Conservation (phyloP, 2,329 filamentous ascomycete genomes). For the Epichloe aotearoae region DNA sequence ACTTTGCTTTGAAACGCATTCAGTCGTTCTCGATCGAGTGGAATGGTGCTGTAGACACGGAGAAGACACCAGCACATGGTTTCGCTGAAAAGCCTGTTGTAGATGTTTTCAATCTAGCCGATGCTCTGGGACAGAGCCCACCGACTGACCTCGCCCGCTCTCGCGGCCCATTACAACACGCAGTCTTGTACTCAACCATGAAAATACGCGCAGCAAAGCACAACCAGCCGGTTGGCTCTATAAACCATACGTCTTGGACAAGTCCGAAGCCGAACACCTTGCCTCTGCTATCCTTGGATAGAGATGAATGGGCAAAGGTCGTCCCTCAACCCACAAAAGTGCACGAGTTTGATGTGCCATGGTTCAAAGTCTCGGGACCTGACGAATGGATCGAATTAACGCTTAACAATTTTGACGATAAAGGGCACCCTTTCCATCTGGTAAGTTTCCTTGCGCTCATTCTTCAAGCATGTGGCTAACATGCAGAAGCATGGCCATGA, state of each 20-base stretch:
- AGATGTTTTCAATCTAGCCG: constrained; percentile 1
- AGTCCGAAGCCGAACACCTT: constrained; percentile 1
- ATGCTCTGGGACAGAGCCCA: not conserved
- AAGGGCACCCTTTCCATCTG: constrained; percentile 35
- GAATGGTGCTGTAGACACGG: not conserved
- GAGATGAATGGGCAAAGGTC: constrained; percentile 6
- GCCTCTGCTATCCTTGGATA: constrained; percentile 9
- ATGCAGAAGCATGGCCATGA: constrained; percentile 10
- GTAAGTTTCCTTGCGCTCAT: constrained; percentile 12
- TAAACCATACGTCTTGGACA: constrained; percentile 12
- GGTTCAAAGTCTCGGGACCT: constrained; percentile 6
- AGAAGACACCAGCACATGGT: not conserved
- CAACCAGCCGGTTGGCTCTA: constrained; percentile 11
- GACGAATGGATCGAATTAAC: constrained; percentile 32
- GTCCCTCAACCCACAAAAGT: constrained; percentile 8
- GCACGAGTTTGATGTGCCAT: constrained; percentile 8
- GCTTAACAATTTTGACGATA: constrained; percentile 37
- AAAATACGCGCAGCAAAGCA: constrained; percentile 9
- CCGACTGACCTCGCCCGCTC: not conserved
- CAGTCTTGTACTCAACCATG: constrained; percentile 11
- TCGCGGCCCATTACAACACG: constrained; percentile 4
- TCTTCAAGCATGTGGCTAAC: not conserved
- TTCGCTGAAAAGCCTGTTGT: not conserved
- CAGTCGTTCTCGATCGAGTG: constrained; percentile 10
- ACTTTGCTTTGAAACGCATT: constrained; percentile 9